Conservation (phyloP, 805 yeast species). For the Wickerhamia fluorescens region DNA sequence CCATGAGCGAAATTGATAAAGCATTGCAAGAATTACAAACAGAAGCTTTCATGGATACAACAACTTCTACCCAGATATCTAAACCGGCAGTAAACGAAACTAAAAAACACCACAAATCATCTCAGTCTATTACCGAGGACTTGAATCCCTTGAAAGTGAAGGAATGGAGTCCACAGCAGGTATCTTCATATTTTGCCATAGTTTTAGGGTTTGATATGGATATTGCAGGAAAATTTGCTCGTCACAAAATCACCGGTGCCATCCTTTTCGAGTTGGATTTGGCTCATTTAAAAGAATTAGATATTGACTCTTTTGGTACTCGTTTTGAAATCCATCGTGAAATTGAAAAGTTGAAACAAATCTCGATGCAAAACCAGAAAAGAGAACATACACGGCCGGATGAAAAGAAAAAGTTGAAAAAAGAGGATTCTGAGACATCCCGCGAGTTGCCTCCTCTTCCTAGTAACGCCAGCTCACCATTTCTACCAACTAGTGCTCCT, state of each 20-base stretch:
- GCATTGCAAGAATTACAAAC: conserved; percentile 58
- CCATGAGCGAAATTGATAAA: conserved; percentile 66
- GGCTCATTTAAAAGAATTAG: conserved; percentile 82
- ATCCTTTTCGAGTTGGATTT: conserved; percentile 82
- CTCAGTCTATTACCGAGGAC: conserved; percentile 12
- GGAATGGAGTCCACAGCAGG: conserved; percentile 83
- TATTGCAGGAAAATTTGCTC: conserved; percentile 72
- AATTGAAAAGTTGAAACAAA: conserved; percentile 58
- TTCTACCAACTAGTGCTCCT: too few species aligned
- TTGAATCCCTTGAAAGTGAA: conserved; percentile 44
- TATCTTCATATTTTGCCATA: conserved; percentile 64
- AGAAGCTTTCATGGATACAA: conserved; percentile 7
- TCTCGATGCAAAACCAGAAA: conserved; percentile 10
- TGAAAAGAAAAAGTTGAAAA: too few species aligned
- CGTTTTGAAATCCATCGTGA: conserved; percentile 88
- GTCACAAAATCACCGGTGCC: conserved; percentile 84
- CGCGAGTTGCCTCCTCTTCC: too few species aligned
- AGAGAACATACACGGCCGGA: too few species aligned
- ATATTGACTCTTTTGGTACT: conserved; percentile 88
- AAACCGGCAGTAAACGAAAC: conserved; percentile 1
- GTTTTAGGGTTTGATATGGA: conserved; percentile 64
- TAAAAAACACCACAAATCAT: conserved; percentile 6
- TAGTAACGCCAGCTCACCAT: too few species aligned
- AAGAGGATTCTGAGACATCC: too few species aligned
- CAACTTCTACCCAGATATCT: conserved; percentile 4